Evolutionary conservation across 805 yeast species (phyloP), one percentile per base, ranked within the genome.

Genomic region (Ogataea sp.): DNA sequence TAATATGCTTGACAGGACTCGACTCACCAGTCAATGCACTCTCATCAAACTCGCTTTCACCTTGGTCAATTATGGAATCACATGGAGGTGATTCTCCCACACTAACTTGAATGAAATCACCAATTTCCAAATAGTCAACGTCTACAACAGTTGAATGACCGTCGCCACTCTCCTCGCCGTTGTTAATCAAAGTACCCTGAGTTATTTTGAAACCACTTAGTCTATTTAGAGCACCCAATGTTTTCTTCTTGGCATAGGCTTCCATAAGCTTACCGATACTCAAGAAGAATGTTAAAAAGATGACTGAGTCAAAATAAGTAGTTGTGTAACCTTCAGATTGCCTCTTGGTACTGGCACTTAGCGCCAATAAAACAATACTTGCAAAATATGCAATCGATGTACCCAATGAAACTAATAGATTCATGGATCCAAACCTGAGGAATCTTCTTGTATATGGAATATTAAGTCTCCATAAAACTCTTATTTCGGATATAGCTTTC

Each of bases 341-440:
- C 33, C 42, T 49, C 3, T 39, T 30, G 5, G 58, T 32, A 14
- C 47, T 44, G 0, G 79, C 71, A 30, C 73, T 70, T 27, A 74
- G 52, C 3, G 57, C 65, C 11, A 83, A 57, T 33, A 80, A 58
- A 0, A 72, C 78, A 31, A 83, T 67, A 51, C 86, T 78, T 5
- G 86, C 73, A 55, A 80, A 68, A 53, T 82, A 83, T 1, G 90
- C 76, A 18, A 83, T 77, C 0, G 83, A 61, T 0, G 90, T 83
- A 10, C 93, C 93, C 36, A 83, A 58, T 37, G 75, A 69, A 80
- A 83, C 78, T 46, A 83, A 67, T 45, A 83, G 55, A 52, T 73
- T 82, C 90, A 83, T 83, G 2, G 88, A 80, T 3, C 94, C 94
- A 56, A 83, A 83, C 48, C 71, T 70, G 45, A 83, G 70, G 14